These are phyloP conservation scores for Ogataea chonburiensis DNA, from an alignment of 805 yeast genomes.

Conservation along the genomic window DNA sequence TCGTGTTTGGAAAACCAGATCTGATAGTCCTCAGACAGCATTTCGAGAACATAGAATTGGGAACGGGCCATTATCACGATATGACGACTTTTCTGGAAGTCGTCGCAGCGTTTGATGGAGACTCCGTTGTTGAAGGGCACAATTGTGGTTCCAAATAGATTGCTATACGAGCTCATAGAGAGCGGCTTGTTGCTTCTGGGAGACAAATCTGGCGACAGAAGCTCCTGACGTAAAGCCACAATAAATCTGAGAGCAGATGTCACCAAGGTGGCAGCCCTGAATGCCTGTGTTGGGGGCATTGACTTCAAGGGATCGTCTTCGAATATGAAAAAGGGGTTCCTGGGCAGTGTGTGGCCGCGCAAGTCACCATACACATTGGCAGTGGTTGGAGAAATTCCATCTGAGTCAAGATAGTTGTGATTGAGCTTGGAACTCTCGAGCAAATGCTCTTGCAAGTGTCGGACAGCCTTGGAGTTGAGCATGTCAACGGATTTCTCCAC, in stretches of 20 bases:
- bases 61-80: conserved; percentile 50
- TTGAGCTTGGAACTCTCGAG: conserved; percentile 42
- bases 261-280: conserved; percentile 64
- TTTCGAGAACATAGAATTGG: conserved; percentile 50
- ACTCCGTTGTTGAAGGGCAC: conserved; percentile 44
- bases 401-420: conserved; percentile 54
- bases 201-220: conserved; percentile 56
- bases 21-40: conserved; percentile 41
- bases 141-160: conserved; percentile 69
- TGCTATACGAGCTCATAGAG: conserved; percentile 66
- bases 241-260: conserved; percentile 68
- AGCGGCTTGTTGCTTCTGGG: conserved; percentile 50
- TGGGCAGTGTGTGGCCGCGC: conserved; percentile 66
- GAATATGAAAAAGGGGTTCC: conserved; percentile 72
- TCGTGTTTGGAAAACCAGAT: conserved; percentile 57
- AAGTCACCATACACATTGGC: conserved; percentile 63
- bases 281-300: conserved; percentile 59
- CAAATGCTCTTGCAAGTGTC: conserved; percentile 54
- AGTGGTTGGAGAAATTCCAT: conserved; percentile 44
- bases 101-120: conserved; percentile 35
- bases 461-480: conserved; percentile 40
- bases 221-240: conserved; percentile 52
- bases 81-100: conserved; percentile 43
- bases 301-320: conserved; percentile 72
- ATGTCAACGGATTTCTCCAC: conserved; percentile 45